Evolutionary conservation across 1,139 yeast species (phyloP), one percentile per base, ranked within the genome.

Genomic region (Kurtzmaniella quercitrusa): DNA sequence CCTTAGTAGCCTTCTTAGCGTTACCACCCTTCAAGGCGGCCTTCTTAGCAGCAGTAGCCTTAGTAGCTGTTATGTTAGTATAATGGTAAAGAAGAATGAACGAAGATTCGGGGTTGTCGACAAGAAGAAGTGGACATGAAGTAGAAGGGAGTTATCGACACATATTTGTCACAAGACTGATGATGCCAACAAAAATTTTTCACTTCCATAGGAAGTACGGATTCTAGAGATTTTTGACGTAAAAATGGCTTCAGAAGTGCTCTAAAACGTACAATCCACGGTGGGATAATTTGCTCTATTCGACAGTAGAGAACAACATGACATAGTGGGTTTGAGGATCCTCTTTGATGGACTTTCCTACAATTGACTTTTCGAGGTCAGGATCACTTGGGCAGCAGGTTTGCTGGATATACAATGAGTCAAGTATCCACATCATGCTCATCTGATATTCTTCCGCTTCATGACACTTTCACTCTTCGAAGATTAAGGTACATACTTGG

Each of bases 31-130:
- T 93, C 72, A 86, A 86, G 75, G 89, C 97, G 75, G 98, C 94
- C 83, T 93, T 93, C 85, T 93, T 90, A 77, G 98, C 98, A 76
- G 87, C 81, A 72, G 90, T 81, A 79, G 98, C 98, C 83, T 91
- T 85, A 56, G 75, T 68, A 66, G 68, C 68, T 64, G 59, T 46
- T 44, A 43, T 41, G 63, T 59, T 62, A 61, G 68, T 64, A 62
- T 57, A 29, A 6, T 14, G 15, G 15, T 9, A 5, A 3, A 14
- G 17, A 36, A 12, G 14, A 18, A 19, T 17, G 19, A 27, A 10
- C n/a, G n/a, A n/a, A n/a, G n/a, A n/a, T n/a, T n/a, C n/a, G n/a
- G n/a, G n/a, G n/a, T n/a, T n/a, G n/a, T n/a, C n/a, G 33, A 27
- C 5, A 27, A 11, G 5, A 27, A 12, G n/a, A 21, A 8, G 23